Conservation (phyloP, 78 protist species). For the Pigoraptor vietnamica region DNA sequence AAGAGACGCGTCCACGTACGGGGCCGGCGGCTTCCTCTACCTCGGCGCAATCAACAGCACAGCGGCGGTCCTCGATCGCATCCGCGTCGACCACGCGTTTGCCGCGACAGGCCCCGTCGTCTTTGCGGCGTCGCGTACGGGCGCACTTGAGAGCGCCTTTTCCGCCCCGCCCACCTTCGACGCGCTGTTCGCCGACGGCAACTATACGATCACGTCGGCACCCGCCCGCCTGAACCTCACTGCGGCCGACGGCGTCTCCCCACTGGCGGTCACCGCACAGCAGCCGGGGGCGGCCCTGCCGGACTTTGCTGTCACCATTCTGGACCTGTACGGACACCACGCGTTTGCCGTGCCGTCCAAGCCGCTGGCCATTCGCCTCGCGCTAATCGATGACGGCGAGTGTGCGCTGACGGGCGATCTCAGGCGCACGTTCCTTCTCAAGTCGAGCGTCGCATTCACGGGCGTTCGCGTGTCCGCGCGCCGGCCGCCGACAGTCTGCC, state of each 20-base stretch:
- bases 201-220: neutral
- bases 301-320: neutral
- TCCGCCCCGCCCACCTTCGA: neutral
- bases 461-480: neutral
- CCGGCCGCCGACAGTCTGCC: neutral
- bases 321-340: neutral
- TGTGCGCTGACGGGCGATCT: neutral
- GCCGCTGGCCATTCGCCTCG: neutral
- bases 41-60: too few relatives aligned
- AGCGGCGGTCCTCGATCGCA: neutral
- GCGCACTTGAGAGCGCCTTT: too few relatives aligned
- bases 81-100: neutral
- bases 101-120: neutral
- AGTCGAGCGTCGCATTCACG: neutral
- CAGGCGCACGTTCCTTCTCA: neutral
- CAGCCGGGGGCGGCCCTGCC: neutral
- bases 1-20: neutral
- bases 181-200: neutral
- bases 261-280: neutral
- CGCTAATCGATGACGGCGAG: neutral
- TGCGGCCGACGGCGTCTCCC: neutral
- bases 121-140: neutral
- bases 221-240: neutral
- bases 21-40: neutral
- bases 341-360: neutral